Conservation (phyloP, 805 yeast species). For the Lachancea nothofagi region DNA sequence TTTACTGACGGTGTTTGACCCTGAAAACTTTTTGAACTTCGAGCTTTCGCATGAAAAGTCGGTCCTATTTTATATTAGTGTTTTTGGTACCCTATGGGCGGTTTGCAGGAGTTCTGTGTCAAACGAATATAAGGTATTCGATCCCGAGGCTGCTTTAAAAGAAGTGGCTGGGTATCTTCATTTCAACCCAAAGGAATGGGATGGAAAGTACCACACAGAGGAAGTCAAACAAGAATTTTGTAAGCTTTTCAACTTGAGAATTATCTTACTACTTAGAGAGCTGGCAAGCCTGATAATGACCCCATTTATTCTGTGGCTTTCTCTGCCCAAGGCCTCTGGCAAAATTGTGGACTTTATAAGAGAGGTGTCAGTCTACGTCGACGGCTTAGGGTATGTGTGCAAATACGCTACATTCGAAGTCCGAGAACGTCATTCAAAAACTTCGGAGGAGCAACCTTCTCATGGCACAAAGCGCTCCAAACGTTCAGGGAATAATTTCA, state of each 20-base stretch:
- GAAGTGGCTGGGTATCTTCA: conserved; percentile 86
- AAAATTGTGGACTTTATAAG: conserved; percentile 84
- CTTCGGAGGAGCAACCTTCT: conserved; percentile 21
- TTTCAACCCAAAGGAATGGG: conserved; percentile 84
- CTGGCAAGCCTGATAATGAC: conserved; percentile 74
- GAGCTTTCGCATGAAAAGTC: conserved; percentile 80
- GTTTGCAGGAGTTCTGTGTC: conserved; percentile 67
- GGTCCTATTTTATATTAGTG: conserved; percentile 78
- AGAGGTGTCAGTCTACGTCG: conserved; percentile 84
- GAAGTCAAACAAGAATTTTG: conserved; percentile 81
- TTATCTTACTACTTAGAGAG: conserved; percentile 69
- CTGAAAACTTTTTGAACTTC: conserved; percentile 84
- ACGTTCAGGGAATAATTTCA: conserved; percentile 8
- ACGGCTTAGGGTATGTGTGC: conserved; percentile 92
- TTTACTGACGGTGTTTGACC: conserved; percentile 69
- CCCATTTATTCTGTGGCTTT: conserved; percentile 86
- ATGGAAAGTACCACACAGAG: conserved; percentile 75
- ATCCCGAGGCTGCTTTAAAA: conserved; percentile 81
- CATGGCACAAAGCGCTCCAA: conserved; percentile 23
- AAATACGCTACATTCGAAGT: conserved; percentile 89
- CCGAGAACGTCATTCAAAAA: conserved; percentile 49
- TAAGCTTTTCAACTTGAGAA: conserved; percentile 64
- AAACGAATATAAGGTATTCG: conserved; percentile 67
- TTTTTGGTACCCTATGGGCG: conserved; percentile 87
- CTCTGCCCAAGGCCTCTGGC: conserved; percentile 67